Base-by-base conservation (phyloP, 2,329 filamentous ascomycete genomes). In the Paecilomyces formosus region DNA sequence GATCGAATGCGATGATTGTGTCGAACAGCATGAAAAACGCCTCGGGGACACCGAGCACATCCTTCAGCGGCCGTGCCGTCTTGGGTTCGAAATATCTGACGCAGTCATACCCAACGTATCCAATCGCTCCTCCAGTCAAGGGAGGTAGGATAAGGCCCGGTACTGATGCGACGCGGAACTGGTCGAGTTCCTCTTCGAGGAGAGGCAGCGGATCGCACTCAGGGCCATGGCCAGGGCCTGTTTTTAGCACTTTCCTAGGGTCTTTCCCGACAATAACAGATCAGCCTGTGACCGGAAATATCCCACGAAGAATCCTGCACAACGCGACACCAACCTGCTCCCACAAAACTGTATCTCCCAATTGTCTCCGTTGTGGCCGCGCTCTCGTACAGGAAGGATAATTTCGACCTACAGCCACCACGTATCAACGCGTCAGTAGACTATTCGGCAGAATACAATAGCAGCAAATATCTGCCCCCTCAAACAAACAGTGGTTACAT, bases 21-120 rank as follows among this genome's bases (percentile, higher is more conserved):
- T 97, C 90, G 74, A 91, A 97, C 13, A 99, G 82, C 90, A 97
- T 97, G 74, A 99, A 97, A 30, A 97, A 80, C 60, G 90, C 92
- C 80, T 99, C 94, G 0, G 94, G 94, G 50, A 97, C 90, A 60
- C 88, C 79, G 22, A 97, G 82, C 30, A 95, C 83, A 75, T 99
- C 94, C 75, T 94, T 88, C 80, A 97, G 85, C 2, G 90, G 85
- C 55, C 92, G 85, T 26, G 87, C 87, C n/a, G 94, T 97, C 82
- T 92, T 95, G 61, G 94, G 94, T 80, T 99, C 94, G 66, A 99
- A 99, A 77, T 97, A 97, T 70, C 88, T 87, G 68, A 99, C 90
- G 74, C 94, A 99, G 73, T 99, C 94, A 71, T 99, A 99, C 56
- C 92, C 92, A 5, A 97, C 91, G 73, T 97, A 99, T 60, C 94